A percentile compares a stretch with the other conserved stretches of the same genome.
phyloP scores from a whole-genome alignment of 306 rosid genomes.

The Trifolium pratense region DNA sequence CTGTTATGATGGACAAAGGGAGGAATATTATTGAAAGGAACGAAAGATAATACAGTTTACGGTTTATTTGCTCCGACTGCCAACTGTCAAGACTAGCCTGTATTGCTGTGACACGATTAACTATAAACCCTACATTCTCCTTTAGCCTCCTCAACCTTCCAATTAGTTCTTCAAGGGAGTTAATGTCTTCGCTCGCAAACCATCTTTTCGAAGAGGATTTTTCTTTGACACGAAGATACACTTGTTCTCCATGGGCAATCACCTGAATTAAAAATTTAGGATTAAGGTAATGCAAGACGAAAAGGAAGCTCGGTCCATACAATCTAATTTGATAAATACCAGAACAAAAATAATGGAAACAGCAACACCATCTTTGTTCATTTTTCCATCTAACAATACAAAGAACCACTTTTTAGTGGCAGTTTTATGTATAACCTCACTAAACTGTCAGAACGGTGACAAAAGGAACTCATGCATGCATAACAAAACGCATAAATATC shows the following conservation, averaged over 20 bases:
- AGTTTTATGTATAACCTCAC: constrained; percentile 19
- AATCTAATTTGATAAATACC: constrained; percentile 21
- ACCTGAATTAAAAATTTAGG: constrained; percentile 54
- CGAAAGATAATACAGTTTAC: constrained; percentile 85
- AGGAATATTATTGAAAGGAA: constrained; percentile 92
- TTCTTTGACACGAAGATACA: constrained; percentile 88
- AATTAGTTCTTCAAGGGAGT: constrained; percentile 81
- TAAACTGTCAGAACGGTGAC: neutral
- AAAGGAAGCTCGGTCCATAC: constrained; percentile 29
- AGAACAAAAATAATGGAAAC: constrained; percentile 21
- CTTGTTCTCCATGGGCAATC: constrained; percentile 93
- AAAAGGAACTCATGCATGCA: too few relatives aligned
- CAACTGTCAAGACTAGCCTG: constrained; percentile 96
- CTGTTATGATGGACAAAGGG: constrained; percentile 86
- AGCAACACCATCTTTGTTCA: neutral
- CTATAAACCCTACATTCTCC: constrained; percentile 94
- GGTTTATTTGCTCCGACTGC: constrained; percentile 95
- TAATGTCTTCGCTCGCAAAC: constrained; percentile 72
- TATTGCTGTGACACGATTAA: constrained; percentile 83
- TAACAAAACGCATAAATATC: too few relatives aligned
- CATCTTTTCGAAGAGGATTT: constrained; percentile 83
- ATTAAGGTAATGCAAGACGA: constrained; percentile 36
- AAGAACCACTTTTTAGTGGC: constrained; percentile 2
- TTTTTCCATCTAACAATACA: constrained; percentile 6
- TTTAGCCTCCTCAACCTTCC: constrained; percentile 84